Percentiles rank a stretch among this genome's conserved stretches.
Conservation (phyloP, 139 green algal species). For the Chlorella sp. region DNA sequence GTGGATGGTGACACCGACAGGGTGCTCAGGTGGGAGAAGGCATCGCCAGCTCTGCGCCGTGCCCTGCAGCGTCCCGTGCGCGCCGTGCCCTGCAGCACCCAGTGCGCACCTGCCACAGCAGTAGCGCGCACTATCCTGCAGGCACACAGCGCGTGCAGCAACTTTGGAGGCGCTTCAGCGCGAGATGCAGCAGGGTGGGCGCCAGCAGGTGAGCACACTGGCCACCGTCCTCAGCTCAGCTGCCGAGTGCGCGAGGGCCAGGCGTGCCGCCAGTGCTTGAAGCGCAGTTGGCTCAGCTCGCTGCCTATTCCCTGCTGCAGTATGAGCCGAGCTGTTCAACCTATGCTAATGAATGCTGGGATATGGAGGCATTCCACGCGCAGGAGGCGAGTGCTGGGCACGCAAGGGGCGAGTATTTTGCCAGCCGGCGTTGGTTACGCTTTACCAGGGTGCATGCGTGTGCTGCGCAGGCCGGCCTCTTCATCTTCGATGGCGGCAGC, state of each 20-base stretch:
- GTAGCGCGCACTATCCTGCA: not conserved
- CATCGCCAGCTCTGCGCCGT: not conserved
- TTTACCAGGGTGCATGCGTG: too few relatives aligned
- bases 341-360: conserved; percentile 34
- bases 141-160: conserved; percentile 18
- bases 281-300: too few relatives aligned
- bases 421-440: too few relatives aligned
- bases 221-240: not conserved
- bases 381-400: too few relatives aligned
- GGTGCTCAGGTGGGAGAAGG: conserved; percentile 21
- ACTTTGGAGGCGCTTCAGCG: conserved; percentile 7
- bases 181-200: conserved; percentile 27
- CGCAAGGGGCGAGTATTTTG: too few relatives aligned
- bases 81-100: not conserved
- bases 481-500: conserved; percentile 53
- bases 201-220: conserved; percentile 11
- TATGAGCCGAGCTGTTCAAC: too few relatives aligned
- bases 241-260: not conserved
- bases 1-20: conserved; percentile 8
- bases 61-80: not conserved
- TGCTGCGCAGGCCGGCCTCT: conserved; percentile 44
- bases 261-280: too few relatives aligned
- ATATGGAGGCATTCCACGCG: conserved; percentile 26
- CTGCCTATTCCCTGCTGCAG: not conserved
- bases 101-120: not conserved